Conservation (phyloP, 106 monocot species). For the Platanthera zijinensis region DNA sequence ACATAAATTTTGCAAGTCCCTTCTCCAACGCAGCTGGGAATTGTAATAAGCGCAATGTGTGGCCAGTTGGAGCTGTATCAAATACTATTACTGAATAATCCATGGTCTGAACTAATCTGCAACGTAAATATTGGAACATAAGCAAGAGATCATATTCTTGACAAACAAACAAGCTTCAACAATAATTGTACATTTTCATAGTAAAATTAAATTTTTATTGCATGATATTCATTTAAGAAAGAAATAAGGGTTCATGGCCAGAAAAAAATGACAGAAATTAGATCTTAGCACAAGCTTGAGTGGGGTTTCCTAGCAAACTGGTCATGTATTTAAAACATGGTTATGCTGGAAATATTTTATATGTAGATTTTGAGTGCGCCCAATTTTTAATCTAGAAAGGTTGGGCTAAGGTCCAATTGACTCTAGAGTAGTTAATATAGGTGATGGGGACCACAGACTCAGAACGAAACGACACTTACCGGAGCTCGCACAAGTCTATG, state of each 20-base stretch:
- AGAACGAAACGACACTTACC: too few species aligned
- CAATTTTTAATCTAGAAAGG: too few species aligned
- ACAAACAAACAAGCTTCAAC: not conserved
- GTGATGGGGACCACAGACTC: too few species aligned
- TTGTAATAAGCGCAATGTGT: slow-evolving; percentile 81
- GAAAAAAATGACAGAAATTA: not conserved
- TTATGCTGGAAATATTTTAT: too few species aligned
- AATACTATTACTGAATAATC: slow-evolving; percentile 98
- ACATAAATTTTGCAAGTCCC: slow-evolving; percentile 77
- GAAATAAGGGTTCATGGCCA: not conserved
- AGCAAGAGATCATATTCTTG: not conserved
- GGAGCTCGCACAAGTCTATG: too few species aligned
- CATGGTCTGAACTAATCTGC: slow-evolving; percentile 95
- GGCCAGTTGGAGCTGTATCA: slow-evolving; percentile 98
- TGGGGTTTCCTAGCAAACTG: not conserved
- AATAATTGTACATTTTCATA: not conserved
- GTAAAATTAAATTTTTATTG: not conserved
- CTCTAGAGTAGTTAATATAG: too few species aligned
- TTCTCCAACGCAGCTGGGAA: slow-evolving; percentile 93
- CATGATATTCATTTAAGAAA: not conserved
- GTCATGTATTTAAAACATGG: not conserved
- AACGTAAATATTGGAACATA: slow-evolving; percentile 12
- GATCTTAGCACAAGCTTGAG: too few species aligned
- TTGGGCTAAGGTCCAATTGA: too few species aligned
- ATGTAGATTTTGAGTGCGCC: too few species aligned